phyloP scores from a whole-genome alignment of 331 rosid species.

The Cydonia oblonga region DNA sequence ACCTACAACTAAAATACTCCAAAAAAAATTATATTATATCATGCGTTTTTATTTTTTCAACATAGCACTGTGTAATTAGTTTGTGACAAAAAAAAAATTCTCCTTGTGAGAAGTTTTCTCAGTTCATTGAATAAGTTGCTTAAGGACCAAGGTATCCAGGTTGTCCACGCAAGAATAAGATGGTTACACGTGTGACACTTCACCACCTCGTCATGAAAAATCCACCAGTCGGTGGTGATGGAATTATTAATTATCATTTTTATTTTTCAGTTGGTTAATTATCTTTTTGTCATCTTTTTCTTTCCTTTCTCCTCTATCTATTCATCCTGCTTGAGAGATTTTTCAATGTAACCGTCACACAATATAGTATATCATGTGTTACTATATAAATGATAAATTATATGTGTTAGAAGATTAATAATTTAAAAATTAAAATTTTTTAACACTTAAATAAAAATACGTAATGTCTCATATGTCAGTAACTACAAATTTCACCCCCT shows the following conservation, averaged over 20 bases:
- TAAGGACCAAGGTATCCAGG: slow-evolving; percentile 21
- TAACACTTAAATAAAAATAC: too few relatives aligned
- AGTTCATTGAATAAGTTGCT: neutral
- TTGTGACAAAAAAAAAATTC: neutral
- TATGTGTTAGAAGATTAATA: too few relatives aligned
- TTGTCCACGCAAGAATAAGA: slow-evolving; percentile 13
- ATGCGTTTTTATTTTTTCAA: neutral
- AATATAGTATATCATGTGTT: too few relatives aligned
- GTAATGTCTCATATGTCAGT: too few relatives aligned
- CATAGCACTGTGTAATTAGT: neutral
- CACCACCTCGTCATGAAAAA: slow-evolving; percentile 30
- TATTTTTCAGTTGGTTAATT: neutral
- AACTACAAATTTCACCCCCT: too few relatives aligned
- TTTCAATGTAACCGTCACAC: too few relatives aligned
- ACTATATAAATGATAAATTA: too few relatives aligned
- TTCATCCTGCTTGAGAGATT: neutral
- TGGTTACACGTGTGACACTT: slow-evolving; percentile 34
- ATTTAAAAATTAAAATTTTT: too few relatives aligned
- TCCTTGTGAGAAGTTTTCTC: neutral
- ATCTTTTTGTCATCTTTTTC: neutral
- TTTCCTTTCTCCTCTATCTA: neutral
- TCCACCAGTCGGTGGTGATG: slow-evolving; percentile 32
- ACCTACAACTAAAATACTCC: too few relatives aligned
- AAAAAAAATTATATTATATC: too few relatives aligned
- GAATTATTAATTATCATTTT: neutral